A percentile compares a stretch with the other conserved stretches of the same genome.
Conservation (phyloP, 1,284 basidiomycete genomes). For the Ganoderma multipileum region DNA sequence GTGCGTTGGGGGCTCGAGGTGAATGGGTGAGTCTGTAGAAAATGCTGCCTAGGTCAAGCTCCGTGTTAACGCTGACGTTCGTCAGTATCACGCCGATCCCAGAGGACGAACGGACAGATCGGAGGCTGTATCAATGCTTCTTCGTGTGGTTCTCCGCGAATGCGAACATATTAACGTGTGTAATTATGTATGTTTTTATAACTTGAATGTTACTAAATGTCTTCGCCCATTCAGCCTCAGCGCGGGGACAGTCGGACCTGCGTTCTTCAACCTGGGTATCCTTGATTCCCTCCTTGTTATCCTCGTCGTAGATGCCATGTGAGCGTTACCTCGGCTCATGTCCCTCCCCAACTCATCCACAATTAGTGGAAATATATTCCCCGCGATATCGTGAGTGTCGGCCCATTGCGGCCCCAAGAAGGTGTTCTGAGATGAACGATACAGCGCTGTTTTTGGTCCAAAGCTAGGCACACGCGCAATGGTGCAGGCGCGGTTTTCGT, state of each 20-base stretch:
- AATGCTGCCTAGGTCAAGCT: neutral
- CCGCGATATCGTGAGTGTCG: constrained; percentile 61
- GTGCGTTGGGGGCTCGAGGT: constrained; percentile 37
- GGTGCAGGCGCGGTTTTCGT: constrained; percentile 65
- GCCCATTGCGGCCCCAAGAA: neutral
- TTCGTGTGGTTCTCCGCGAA: constrained; percentile 73
- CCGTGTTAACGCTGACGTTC: neutral
- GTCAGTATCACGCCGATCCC: constrained; percentile 60
- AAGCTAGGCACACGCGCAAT: constrained; percentile 68
- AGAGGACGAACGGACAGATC: constrained; percentile 53
- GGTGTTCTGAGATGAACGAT: neutral
- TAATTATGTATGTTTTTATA: constrained; percentile 9
- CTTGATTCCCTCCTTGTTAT: constrained; percentile 59
- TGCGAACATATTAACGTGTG: constrained; percentile 63
- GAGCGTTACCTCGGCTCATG: constrained; percentile 32
- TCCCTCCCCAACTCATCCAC: constrained; percentile 12
- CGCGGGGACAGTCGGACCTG: constrained; percentile 65
- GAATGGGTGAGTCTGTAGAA: constrained; percentile 34
- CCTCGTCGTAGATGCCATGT: constrained; percentile 63
- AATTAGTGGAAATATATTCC: constrained; percentile 38
- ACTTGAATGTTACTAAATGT: neutral
- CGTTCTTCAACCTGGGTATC: constrained; percentile 62
- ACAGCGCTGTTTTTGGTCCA: constrained; percentile 61
- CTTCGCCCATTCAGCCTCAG: constrained; percentile 45
- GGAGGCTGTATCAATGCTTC: constrained; percentile 66